Conservation (phyloP, 1,284 basidiomycete species). For the Wolfiporia cocos region DNA sequence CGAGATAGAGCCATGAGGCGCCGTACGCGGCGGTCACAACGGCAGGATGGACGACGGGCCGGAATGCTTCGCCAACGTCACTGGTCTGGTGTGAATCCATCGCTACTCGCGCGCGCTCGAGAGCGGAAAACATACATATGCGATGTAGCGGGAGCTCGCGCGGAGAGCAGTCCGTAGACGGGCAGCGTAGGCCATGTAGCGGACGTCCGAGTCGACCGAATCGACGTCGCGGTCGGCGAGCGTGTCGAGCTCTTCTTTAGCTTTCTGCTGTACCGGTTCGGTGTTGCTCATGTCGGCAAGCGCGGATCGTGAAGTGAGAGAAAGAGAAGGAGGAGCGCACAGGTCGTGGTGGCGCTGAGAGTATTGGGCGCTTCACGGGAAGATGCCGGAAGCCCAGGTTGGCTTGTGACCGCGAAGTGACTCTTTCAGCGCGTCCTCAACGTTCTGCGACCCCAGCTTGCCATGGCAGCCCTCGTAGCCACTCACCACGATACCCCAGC, state of each 20-base stretch:
- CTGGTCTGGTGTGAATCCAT: conserved; percentile 53
- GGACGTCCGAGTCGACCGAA: conserved; percentile 55
- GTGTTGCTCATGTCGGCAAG: conserved; percentile 7
- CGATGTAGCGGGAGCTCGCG: conserved; percentile 73
- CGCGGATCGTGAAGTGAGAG: conserved; percentile 5
- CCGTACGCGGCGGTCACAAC: conserved; percentile 84
- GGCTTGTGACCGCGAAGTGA: conserved; percentile 2
- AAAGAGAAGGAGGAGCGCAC: neutral
- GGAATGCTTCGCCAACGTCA: conserved; percentile 90
- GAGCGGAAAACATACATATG: conserved; percentile 55
- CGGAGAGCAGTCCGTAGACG: conserved; percentile 73
- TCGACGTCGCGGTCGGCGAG: conserved; percentile 61
- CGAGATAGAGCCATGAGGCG: conserved; percentile 79
- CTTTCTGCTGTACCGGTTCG: conserved; percentile 29
- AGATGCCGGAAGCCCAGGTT: neutral
- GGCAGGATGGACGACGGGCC: conserved; percentile 78
- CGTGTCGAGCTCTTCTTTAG: conserved; percentile 41
- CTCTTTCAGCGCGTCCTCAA: conserved; percentile 9
- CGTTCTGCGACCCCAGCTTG: conserved; percentile 12
- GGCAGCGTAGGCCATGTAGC: conserved; percentile 74
- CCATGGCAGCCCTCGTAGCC: conserved; percentile 29
- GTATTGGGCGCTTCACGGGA: too few species aligned
- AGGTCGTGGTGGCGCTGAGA: neutral
- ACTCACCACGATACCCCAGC: conserved; percentile 28
- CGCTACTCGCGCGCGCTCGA: conserved; percentile 13